A percentile compares a stretch with the other conserved stretches of the same genome.
Conservation (phyloP, 495 filamentous ascomycete genomes). For the Filosporella fistucella region DNA sequence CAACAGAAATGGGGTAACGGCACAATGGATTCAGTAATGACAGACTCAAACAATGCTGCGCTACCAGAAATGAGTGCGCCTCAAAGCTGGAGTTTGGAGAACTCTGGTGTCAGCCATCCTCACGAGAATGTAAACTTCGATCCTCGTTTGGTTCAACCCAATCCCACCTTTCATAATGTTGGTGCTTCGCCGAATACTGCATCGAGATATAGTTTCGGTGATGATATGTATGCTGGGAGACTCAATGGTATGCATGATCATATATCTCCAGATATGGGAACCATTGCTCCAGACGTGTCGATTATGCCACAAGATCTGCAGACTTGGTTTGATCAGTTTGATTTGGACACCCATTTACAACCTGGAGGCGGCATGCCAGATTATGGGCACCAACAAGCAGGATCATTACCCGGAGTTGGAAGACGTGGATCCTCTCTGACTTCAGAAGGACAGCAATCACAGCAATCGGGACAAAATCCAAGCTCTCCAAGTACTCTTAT, state of each 20-base stretch:
- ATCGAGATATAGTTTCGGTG: constrained; percentile 32
- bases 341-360: constrained; percentile 8
- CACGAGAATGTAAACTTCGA: constrained; percentile 24
- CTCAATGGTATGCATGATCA: constrained; percentile 31
- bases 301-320: constrained; percentile 14
- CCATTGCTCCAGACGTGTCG: constrained; percentile 16
- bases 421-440: constrained; percentile 19
- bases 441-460: constrained; percentile 24
- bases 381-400: neutral
- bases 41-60: constrained; percentile 31
- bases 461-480: constrained; percentile 27
- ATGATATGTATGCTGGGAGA: constrained; percentile 32
- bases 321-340: constrained; percentile 18
- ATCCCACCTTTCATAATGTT: constrained; percentile 35
- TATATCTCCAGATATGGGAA: constrained; percentile 29
- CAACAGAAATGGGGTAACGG: constrained; percentile 14
- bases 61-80: constrained; percentile 31
- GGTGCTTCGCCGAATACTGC: constrained; percentile 27
- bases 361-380: neutral
- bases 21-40: constrained; percentile 28
- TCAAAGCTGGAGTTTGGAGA: constrained; percentile 10
- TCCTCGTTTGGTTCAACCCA: constrained; percentile 25
- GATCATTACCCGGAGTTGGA: neutral
- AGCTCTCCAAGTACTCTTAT: constrained; percentile 33
- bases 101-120: constrained; percentile 15